phyloP scores from a whole-genome alignment of 2,329 filamentous ascomycete species.

The Alternaria panax region DNA sequence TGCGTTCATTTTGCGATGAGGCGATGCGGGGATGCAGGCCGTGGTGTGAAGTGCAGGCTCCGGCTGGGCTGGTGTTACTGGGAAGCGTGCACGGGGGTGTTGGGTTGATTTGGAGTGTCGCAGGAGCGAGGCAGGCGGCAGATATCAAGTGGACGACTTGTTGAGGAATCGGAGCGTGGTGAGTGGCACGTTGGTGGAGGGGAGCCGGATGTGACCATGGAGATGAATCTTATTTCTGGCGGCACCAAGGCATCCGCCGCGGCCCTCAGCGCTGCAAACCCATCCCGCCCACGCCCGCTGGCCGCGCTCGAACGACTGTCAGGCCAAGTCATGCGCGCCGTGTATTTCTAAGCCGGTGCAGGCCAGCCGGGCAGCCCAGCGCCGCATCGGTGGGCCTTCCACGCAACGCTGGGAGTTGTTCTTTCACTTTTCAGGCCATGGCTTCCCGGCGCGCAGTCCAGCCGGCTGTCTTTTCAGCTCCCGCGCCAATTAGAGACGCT shows the following conservation, averaged over 20 bases:
- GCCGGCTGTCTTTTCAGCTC: conserved; percentile 19
- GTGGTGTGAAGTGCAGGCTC: conserved; percentile 1
- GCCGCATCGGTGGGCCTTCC: conserved; percentile 22
- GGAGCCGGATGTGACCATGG: conserved; percentile 20
- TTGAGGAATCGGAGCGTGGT: conserved; percentile 8
- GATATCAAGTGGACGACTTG: not conserved
- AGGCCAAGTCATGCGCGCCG: conserved; percentile 10
- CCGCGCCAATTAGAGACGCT: conserved; percentile 31
- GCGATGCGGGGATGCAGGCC: conserved; percentile 12
- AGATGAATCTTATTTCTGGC: conserved; percentile 34
- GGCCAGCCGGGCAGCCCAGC: conserved; percentile 14
- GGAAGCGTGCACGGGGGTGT: not conserved
- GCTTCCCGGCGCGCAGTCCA: conserved; percentile 27
- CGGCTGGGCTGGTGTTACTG: not conserved
- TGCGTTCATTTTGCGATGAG: conserved; percentile 51
- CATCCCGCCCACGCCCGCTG: conserved; percentile 15
- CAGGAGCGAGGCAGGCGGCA: not conserved
- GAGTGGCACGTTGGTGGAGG: conserved; percentile 15
- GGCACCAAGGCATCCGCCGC: conserved; percentile 27
- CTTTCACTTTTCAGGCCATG: conserved; percentile 26
- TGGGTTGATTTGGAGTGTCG: not conserved
- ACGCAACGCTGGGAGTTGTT: conserved; percentile 24
- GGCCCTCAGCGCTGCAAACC: conserved; percentile 14
- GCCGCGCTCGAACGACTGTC: conserved; percentile 36
- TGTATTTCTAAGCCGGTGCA: conserved; percentile 22